Evolutionary conservation across 768 basidiomycete species (phyloP).

Genomic region (Tylopilus plumbeoviolaceoides): DNA sequence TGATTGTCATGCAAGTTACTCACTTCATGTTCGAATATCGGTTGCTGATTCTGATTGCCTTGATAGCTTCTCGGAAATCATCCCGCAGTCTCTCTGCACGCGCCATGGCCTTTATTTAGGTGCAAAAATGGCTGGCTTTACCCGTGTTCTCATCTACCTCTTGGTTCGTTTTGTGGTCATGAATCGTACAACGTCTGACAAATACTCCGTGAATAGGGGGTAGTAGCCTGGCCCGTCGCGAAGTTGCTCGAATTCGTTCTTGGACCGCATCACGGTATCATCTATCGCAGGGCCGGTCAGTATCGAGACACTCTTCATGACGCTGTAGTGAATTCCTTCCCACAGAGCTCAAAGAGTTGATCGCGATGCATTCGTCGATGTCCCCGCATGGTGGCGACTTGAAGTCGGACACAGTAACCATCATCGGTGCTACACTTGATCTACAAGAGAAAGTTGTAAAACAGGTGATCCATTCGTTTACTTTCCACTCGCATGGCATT

Average conservation of each 20-base stretch:
- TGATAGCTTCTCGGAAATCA: conserved; percentile 81
- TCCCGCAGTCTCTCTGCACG: conserved; percentile 89
- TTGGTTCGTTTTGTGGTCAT: conserved; percentile 40
- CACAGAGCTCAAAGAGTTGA: conserved; percentile 80
- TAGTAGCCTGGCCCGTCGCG: conserved; percentile 83
- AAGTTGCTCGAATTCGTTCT: conserved; percentile 75
- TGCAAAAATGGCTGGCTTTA: conserved; percentile 77
- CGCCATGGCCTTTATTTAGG: conserved; percentile 87
- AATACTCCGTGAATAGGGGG: conserved; percentile 39
- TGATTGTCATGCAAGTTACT: conserved; percentile 78
- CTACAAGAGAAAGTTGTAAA: conserved; percentile 81
- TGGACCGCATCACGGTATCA: conserved; percentile 85
- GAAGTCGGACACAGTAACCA: conserved; percentile 81
- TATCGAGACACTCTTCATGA: neutral
- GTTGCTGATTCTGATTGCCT: conserved; percentile 1
- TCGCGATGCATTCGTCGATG: conserved; percentile 78
- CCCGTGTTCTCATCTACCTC: conserved; percentile 61
- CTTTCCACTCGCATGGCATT: neutral
- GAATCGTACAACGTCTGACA: neutral
- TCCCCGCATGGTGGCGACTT: conserved; percentile 81
- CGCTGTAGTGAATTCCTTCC: neutral
- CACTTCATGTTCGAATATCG: too few relatives aligned
- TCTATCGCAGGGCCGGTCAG: conserved; percentile 71
- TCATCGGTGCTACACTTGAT: conserved; percentile 87
- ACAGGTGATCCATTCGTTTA: conserved; percentile 37